Conservation (phyloP, 108 stramenopile species). For the Discostella pseudostelligera region DNA sequence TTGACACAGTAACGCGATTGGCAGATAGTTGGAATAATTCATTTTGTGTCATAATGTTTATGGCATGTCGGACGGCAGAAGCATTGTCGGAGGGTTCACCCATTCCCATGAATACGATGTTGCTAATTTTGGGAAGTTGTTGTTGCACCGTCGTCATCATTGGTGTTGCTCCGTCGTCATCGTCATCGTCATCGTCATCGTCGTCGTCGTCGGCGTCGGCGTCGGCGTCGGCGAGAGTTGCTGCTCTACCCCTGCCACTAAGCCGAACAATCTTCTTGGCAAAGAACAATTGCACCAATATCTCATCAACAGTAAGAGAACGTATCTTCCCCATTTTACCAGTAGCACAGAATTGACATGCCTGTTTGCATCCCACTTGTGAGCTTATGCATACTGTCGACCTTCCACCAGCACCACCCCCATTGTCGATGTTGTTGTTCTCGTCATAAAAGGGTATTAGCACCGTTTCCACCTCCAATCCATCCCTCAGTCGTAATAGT, state of each 20-base stretch:
- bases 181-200: background rate
- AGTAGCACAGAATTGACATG: constrained; percentile 87
- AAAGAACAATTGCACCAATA: constrained; percentile 75
- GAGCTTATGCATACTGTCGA: constrained; percentile 78
- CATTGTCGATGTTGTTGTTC: background rate
- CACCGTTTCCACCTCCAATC: constrained; percentile 42
- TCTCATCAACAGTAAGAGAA: constrained; percentile 66
- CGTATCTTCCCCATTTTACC: constrained; percentile 81
- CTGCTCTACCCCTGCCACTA: no score
- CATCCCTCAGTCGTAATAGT: constrained; percentile 29
- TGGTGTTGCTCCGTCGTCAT: background rate
- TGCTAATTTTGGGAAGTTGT: constrained; percentile 49
- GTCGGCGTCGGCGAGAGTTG: constrained; percentile 5
- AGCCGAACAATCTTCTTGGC: constrained; percentile 58
- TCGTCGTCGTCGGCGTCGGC: background rate
- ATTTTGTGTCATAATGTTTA: constrained; percentile 48
- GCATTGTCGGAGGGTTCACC: constrained; percentile 84
- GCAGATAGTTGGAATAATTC: constrained; percentile 55
- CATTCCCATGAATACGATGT: constrained; percentile 89
- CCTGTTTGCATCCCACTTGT: constrained; percentile 88
- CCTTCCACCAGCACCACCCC: constrained; percentile 10
- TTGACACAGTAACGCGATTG: constrained; percentile 75
- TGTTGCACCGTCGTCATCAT: background rate
- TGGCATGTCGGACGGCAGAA: constrained; percentile 47
- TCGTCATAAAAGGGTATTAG: constrained; percentile 33